phyloP scores from a whole-genome alignment of 2,329 filamentous ascomycete genomes.

The Rhynchosporium agropyri region DNA sequence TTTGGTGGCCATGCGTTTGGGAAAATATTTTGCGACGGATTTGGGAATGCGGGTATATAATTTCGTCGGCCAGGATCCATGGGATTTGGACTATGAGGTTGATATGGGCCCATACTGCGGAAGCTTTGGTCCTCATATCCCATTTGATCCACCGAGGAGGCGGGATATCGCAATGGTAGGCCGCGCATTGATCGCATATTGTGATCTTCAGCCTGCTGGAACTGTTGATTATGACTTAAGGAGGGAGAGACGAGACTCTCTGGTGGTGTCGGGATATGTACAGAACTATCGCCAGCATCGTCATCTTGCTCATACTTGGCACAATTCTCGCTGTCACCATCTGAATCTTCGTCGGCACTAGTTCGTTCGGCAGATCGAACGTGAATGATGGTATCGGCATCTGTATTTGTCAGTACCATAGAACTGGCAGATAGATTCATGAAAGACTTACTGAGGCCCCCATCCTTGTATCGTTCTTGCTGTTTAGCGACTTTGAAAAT shows the following conservation, averaged over 20 bases:
- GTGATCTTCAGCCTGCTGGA: slow-evolving; percentile 26
- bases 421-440: neutral
- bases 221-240: slow-evolving; percentile 24
- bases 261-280: slow-evolving; percentile 26
- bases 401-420: slow-evolving; percentile 21
- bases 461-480: slow-evolving; percentile 58
- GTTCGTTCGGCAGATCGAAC: slow-evolving; percentile 34
- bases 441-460: slow-evolving; percentile 56
- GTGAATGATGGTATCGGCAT: slow-evolving; percentile 25
- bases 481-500: slow-evolving; percentile 62
- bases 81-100: slow-evolving; percentile 29
- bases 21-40: slow-evolving; percentile 29
- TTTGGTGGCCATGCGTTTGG: slow-evolving; percentile 14
- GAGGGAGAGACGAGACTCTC: slow-evolving; percentile 33
- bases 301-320: slow-evolving; percentile 36
- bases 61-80: slow-evolving; percentile 27
- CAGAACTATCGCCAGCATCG: slow-evolving; percentile 7
- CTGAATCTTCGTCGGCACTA: slow-evolving; percentile 28
- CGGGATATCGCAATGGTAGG: slow-evolving; percentile 22
- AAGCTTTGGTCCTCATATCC: slow-evolving; percentile 19
- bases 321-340: slow-evolving; percentile 30
- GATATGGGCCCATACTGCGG: slow-evolving; percentile 18
- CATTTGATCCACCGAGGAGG: slow-evolving; percentile 27
- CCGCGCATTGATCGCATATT: slow-evolving; percentile 24
- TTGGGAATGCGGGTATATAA: slow-evolving; percentile 24